Evolutionary conservation across 805 yeast species (phyloP).

Genomic region (Starmerella stigmatis): DNA sequence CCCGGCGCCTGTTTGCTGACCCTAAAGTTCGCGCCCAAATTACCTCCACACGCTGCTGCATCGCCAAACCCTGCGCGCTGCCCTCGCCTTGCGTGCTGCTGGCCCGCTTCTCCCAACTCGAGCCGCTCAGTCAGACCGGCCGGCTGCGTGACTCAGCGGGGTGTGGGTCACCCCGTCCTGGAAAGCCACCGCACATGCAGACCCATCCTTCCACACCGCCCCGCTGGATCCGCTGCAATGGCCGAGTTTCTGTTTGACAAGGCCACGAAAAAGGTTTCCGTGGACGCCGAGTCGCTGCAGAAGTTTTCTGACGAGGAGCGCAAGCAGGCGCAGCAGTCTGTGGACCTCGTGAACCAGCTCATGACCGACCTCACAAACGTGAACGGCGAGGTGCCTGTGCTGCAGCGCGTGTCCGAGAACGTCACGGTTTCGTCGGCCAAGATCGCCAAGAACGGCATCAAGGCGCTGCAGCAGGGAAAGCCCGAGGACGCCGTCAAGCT

Average conservation of each 20-base stretch:
- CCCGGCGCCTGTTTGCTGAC: no score
- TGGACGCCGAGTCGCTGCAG: conserved; percentile 5
- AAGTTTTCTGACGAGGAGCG: conserved; percentile 8
- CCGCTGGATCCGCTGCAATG: no score
- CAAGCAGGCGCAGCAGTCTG: conserved; percentile 19
- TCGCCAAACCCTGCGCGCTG: no score
- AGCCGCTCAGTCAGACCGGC: no score
- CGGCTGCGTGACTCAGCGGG: no score
- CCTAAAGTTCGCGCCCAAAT: no score
- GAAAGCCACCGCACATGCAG: no score
- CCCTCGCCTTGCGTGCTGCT: background rate
- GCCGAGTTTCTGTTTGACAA: conserved; percentile 15
- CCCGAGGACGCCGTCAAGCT: conserved; percentile 31
- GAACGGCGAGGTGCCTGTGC: conserved; percentile 31
- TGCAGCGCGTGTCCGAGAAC: conserved; percentile 19
- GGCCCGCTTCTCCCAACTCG: no score
- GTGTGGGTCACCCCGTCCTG: no score
- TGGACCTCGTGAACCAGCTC: conserved; percentile 27
- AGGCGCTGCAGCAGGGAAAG: conserved; percentile 25
- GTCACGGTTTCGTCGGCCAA: conserved; percentile 29
- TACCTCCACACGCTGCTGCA: no score
- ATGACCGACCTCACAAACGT: conserved; percentile 27
- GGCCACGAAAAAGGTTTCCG: conserved; percentile 16
- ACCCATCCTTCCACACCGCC: no score
- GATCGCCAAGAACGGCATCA: conserved; percentile 30